Percentiles rank a stretch among this genome's conserved stretches.
phyloP scores from a whole-genome alignment of 164 flowering plant genomes.

The Piper longum region DNA sequence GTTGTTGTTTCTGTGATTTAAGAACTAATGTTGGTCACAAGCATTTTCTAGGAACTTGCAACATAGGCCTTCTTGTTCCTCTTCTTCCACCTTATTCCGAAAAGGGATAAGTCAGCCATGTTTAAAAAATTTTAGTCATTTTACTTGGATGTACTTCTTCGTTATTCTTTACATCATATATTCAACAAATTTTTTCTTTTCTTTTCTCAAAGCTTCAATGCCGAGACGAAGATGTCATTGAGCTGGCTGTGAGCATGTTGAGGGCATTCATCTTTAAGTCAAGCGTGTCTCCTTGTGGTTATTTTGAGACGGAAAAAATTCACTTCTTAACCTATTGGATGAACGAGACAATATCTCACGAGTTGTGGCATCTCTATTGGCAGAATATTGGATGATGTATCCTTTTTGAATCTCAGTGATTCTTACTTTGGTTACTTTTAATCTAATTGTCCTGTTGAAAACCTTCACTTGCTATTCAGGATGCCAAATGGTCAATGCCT shows the following conservation, averaged over 20 bases:
- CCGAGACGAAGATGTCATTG: slow-evolving; percentile 49
- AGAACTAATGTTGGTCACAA: no score
- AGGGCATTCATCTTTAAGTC: slow-evolving; percentile 36
- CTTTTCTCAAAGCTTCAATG: slow-evolving; percentile 38
- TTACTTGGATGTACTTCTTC: no score
- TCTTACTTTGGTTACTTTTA: slow-evolving; percentile 1
- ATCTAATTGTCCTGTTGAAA: slow-evolving; percentile 1
- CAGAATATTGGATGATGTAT: slow-evolving; percentile 70
- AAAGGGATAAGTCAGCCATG: no score
- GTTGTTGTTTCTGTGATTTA: no score
- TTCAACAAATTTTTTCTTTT: background rate
- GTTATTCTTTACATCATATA: background rate
- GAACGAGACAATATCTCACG: slow-evolving; percentile 56
- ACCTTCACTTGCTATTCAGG: slow-evolving; percentile 25
- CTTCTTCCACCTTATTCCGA: no score
- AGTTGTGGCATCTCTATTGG: slow-evolving; percentile 52
- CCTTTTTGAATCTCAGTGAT: slow-evolving; percentile 27
- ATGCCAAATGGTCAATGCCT: slow-evolving; percentile 34
- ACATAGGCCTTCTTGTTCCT: no score
- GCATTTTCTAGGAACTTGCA: no score
- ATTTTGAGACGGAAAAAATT: slow-evolving; percentile 29
- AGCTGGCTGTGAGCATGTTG: slow-evolving; percentile 42
- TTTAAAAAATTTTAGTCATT: no score
- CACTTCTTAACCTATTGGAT: slow-evolving; percentile 55
- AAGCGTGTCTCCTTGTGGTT: slow-evolving; percentile 13